Evolutionary conservation across 2,329 filamentous ascomycete species (phyloP).

Genomic region (Penicillium sclerotigenum): DNA sequence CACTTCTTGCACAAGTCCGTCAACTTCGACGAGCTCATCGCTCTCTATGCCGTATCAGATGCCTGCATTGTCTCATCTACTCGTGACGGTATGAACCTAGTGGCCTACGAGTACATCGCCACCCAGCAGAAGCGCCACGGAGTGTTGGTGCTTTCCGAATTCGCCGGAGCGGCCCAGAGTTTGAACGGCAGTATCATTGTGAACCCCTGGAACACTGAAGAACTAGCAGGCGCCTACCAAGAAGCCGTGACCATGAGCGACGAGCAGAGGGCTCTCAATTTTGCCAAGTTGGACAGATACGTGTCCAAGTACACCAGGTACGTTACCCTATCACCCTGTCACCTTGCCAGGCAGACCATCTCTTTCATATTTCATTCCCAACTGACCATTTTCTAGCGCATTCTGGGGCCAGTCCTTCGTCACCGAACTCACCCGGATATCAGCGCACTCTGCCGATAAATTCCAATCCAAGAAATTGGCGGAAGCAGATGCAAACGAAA

Average conservation of each 20-base stretch:
- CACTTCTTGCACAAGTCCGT: conserved; percentile 98
- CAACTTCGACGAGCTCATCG: conserved; percentile 89
- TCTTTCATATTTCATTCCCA: background rate
- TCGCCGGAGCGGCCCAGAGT: conserved; percentile 91
- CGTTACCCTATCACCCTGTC: conserved; percentile 7
- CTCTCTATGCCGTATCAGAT: conserved; percentile 87
- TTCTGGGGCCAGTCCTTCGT: conserved; percentile 98
- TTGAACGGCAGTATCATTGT: conserved; percentile 91
- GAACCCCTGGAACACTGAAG: conserved; percentile 98
- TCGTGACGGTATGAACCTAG: conserved; percentile 98
- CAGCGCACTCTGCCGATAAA: conserved; percentile 40
- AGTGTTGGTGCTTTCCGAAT: conserved; percentile 92
- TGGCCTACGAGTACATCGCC: conserved; percentile 97
- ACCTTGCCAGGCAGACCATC: background rate
- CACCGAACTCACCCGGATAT: conserved; percentile 67
- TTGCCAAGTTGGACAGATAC: conserved; percentile 87
- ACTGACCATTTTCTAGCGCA: conserved; percentile 53
- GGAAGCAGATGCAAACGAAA: conserved; percentile 1
- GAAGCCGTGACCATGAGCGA: conserved; percentile 95
- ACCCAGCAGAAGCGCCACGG: conserved; percentile 87
- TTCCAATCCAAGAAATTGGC: conserved; percentile 34
- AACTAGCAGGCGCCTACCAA: conserved; percentile 87
- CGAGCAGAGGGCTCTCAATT: conserved; percentile 82
- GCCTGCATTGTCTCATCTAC: conserved; percentile 90
- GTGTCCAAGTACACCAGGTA: conserved; percentile 93